Percentiles rank a stretch among this genome's conserved stretches.
Conservation (phyloP, 2,329 filamentous ascomycete species). For the Clonostachys rhizophaga region DNA sequence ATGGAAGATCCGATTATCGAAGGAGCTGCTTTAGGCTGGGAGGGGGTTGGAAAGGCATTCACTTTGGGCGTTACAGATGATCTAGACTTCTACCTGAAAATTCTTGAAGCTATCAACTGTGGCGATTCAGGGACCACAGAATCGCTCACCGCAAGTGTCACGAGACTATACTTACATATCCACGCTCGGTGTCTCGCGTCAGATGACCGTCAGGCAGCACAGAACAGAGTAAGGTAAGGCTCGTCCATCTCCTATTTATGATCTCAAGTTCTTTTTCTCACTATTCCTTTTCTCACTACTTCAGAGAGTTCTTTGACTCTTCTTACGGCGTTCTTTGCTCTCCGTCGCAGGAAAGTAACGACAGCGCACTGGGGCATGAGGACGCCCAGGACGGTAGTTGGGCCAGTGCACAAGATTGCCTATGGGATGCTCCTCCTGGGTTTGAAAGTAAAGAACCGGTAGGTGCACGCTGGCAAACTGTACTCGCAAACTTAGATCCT, state of each 20-base stretch:
- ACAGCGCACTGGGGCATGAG: no score
- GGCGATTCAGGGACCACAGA: not conserved
- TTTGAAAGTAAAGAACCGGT: not conserved
- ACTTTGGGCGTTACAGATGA: not conserved
- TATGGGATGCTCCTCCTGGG: not conserved
- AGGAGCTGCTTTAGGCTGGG: no score
- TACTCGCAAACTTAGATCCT: not conserved
- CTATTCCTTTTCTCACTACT: no score
- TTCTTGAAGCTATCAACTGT: not conserved
- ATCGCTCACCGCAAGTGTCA: not conserved
- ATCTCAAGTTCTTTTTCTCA: no score
- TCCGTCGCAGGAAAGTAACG: no score
- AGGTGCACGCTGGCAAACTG: not conserved
- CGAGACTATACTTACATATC: not conserved
- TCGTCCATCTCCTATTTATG: no score
- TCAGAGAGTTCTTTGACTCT: no score
- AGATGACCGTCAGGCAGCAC: not conserved
- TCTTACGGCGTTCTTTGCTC: no score
- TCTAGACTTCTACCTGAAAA: not conserved
- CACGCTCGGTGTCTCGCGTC: not conserved
- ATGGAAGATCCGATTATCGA: no score
- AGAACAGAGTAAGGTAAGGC: not conserved
- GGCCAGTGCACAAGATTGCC: no score
- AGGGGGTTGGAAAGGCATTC: not conserved
- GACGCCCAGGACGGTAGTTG: no score